A percentile compares a stretch with the other conserved stretches of the same genome.
These are phyloP conservation scores for Chalciporus pseudorubinellus DNA, from an alignment of 768 basidiomycete genomes.

Conservation along the genomic window DNA sequence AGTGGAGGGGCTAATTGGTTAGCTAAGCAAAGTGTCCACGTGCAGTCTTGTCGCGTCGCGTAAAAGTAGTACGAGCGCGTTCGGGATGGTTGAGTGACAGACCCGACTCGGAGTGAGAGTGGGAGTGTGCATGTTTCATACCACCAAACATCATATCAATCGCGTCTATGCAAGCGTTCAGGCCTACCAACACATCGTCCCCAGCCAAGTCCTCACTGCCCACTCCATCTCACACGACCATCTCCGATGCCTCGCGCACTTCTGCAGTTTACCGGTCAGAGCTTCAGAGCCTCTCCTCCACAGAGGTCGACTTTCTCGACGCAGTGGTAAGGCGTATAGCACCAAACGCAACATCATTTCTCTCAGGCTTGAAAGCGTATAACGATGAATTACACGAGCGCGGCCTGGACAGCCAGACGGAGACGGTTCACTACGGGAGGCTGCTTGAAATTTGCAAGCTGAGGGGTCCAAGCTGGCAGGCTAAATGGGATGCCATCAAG, in stretches of 20 bases:
- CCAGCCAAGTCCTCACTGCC: slow-evolving; percentile 34
- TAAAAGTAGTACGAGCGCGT: slow-evolving; percentile 6
- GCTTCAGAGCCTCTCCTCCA: slow-evolving; percentile 45
- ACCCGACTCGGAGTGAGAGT: too few relatives aligned
- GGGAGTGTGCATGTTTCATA: too few relatives aligned
- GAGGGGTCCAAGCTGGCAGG: slow-evolving; percentile 76
- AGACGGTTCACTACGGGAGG: slow-evolving; percentile 79
- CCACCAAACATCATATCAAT: not conserved
- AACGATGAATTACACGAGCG: slow-evolving; percentile 73
- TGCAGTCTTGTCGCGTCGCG: slow-evolving; percentile 25
- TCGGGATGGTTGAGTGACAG: too few relatives aligned
- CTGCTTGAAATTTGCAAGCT: slow-evolving; percentile 79
- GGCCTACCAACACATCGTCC: slow-evolving; percentile 48
- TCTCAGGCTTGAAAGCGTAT: slow-evolving; percentile 83
- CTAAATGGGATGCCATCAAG: slow-evolving; percentile 78
- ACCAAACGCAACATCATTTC: slow-evolving; percentile 67
- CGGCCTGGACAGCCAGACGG: slow-evolving; percentile 71
- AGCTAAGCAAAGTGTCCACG: slow-evolving; percentile 25
- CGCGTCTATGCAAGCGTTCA: slow-evolving; percentile 43
- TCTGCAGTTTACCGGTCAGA: slow-evolving; percentile 46
- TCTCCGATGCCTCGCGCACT: slow-evolving; percentile 39
- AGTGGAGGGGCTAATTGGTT: slow-evolving; percentile 8
- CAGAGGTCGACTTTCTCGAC: slow-evolving; percentile 72
- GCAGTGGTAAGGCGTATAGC: slow-evolving; percentile 70
- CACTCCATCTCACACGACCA: slow-evolving; percentile 16